These are phyloP conservation scores for Rhizopus delemar DNA, from an alignment of 371 early-diverging fungal genomes.

Conservation along the genomic window DNA sequence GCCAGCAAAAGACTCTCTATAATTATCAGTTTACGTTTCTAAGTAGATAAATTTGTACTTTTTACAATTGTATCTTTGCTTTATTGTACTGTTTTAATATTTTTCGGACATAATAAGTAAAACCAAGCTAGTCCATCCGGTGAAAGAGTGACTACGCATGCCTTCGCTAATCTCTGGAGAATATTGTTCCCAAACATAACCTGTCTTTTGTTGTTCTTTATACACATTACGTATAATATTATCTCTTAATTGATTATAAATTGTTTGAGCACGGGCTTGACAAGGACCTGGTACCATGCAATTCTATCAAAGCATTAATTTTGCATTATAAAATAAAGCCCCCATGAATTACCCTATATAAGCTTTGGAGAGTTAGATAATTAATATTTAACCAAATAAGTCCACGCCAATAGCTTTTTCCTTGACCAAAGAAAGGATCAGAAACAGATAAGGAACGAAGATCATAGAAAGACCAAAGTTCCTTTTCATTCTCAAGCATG, in stretches of 20 bases:
- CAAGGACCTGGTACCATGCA: constrained; percentile 74
- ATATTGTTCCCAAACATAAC: constrained; percentile 95
- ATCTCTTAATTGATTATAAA: constrained; percentile 74
- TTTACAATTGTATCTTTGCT: neutral
- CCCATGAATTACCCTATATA: constrained; percentile 59
- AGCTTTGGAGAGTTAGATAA: constrained; percentile 77
- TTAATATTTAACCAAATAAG: constrained; percentile 95
- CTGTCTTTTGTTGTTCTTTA: constrained; percentile 77
- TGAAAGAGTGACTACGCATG: constrained; percentile 88
- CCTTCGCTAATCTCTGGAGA: constrained; percentile 78
- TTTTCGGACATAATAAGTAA: constrained; percentile 76
- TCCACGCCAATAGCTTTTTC: constrained; percentile 95
- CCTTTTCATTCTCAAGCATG: constrained; percentile 68
- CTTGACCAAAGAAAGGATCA: constrained; percentile 74
- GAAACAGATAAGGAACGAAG: constrained; percentile 77
- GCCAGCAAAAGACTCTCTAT: too few species aligned
- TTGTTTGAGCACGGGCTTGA: constrained; percentile 63
- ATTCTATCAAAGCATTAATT: constrained; percentile 44
- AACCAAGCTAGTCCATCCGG: constrained; percentile 92
- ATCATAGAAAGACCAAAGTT: constrained; percentile 86
- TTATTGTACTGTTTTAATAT: constrained; percentile 32
- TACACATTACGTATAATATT: constrained; percentile 80
- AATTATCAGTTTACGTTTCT: too few species aligned
- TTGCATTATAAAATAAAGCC: neutral
- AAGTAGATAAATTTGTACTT: neutral